These are phyloP conservation scores for Plasmopara viticola DNA, from an alignment of 352 stramenopile species.

Conservation along the genomic window DNA sequence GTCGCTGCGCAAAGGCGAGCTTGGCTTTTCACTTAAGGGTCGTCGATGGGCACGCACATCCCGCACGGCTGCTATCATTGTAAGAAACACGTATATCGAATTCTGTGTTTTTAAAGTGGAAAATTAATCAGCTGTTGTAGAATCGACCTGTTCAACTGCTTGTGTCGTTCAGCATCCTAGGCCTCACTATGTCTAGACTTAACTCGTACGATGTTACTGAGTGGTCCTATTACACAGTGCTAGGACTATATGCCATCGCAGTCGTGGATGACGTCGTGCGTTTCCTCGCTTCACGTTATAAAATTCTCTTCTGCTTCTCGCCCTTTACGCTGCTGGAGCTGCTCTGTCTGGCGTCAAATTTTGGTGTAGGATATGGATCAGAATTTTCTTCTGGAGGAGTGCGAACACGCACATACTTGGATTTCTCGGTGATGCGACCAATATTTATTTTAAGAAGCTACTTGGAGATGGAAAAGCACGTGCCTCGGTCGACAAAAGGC, in stretches of 20 bases:
- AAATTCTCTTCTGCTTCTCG: conserved; percentile 71
- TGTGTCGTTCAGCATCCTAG: conserved; percentile 65
- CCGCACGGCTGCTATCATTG: conserved; percentile 59
- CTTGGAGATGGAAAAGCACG: conserved; percentile 76
- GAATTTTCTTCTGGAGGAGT: conserved; percentile 50
- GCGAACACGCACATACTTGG: conserved; percentile 65
- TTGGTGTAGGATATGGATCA: conserved; percentile 69
- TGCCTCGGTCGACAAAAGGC: conserved; percentile 59
- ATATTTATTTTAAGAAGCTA: conserved; percentile 81
- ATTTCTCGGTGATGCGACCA: conserved; percentile 80
- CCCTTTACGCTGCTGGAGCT: conserved; percentile 71
- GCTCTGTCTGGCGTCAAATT: conserved; percentile 63
- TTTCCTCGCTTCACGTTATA: conserved; percentile 77
- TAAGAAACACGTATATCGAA: conserved; percentile 16
- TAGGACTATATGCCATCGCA: conserved; percentile 51
- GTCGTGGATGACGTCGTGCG: conserved; percentile 65
- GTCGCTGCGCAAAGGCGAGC: conserved; percentile 45
- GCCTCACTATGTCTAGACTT: conserved; percentile 60
- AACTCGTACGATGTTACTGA: conserved; percentile 67
- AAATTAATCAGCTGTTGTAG: conserved; percentile 21
- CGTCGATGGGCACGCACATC: conserved; percentile 75
- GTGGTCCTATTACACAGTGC: conserved; percentile 59
- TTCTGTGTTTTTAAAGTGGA: neutral
- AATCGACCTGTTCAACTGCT: conserved; percentile 73
- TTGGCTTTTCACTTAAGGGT: conserved; percentile 74